phyloP scores from a whole-genome alignment of 2,329 filamentous ascomycete species.

The Phyllosticta paracitricarpa region DNA sequence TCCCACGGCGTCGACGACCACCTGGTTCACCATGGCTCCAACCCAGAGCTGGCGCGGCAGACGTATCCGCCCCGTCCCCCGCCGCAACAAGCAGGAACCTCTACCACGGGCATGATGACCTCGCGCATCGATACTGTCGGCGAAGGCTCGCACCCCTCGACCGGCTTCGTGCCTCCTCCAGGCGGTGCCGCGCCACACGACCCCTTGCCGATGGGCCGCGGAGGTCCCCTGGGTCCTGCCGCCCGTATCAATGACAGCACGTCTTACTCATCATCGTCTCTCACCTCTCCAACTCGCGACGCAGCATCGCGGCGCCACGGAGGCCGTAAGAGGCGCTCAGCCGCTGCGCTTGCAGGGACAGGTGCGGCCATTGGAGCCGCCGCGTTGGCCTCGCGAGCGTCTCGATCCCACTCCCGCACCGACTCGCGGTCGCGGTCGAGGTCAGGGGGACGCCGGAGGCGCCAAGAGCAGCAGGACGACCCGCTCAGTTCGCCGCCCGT shows the following conservation, averaged over 20 bases:
- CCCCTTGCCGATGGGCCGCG: slow-evolving; percentile 24
- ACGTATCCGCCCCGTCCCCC: slow-evolving; percentile 15
- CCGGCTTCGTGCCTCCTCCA: slow-evolving; percentile 18
- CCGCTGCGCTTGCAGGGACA: slow-evolving; percentile 7
- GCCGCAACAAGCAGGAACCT: background rate
- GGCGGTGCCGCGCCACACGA: slow-evolving; percentile 16
- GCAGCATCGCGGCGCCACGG: slow-evolving; percentile 28
- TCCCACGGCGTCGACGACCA: background rate
- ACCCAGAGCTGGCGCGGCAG: slow-evolving; percentile 33
- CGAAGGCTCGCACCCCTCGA: slow-evolving; percentile 11
- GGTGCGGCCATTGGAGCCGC: slow-evolving; percentile 15
- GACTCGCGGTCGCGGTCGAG: slow-evolving; percentile 10
- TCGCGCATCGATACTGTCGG: slow-evolving; percentile 14
- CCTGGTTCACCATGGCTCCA: slow-evolving; percentile 13
- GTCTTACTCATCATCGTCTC: background rate
- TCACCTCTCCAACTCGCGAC: slow-evolving; percentile 16
- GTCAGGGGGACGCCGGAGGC: slow-evolving; percentile 12
- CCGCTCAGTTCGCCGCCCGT: slow-evolving; percentile 48
- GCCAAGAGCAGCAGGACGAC: slow-evolving; percentile 27
- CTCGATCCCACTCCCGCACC: slow-evolving; percentile 21
- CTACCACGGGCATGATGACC: slow-evolving; percentile 17
- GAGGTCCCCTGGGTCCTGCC: slow-evolving; percentile 25
- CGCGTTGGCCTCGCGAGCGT: slow-evolving; percentile 17
- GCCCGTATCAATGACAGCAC: background rate
- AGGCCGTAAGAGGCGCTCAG: slow-evolving; percentile 11